These are phyloP conservation scores for Domatiomyces catenatus DNA, from an alignment of 2,329 filamentous ascomycete species.

Conservation along the genomic window DNA sequence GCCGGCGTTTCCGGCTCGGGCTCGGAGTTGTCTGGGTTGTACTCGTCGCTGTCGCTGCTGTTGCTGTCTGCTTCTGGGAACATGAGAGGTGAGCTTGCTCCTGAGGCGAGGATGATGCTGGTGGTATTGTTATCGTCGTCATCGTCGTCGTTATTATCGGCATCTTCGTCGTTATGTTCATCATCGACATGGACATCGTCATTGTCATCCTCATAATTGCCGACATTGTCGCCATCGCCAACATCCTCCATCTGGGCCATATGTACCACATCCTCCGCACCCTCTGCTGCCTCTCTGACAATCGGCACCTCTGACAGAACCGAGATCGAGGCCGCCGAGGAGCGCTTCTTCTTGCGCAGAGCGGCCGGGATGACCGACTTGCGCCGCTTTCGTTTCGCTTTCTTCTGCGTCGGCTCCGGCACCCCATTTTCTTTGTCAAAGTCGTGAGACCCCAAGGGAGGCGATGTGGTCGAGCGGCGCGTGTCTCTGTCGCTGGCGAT, in stretches of 20 bases:
- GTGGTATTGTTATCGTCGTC: neutral
- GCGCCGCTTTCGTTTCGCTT: conserved; percentile 27
- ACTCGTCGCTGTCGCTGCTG: neutral
- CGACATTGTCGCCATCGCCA: neutral
- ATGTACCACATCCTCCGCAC: no score
- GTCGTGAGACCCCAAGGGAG: conserved; percentile 32
- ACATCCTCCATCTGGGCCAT: no score
- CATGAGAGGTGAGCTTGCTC: neutral
- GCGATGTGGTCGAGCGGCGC: conserved; percentile 24
- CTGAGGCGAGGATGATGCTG: neutral
- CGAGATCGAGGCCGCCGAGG: neutral
- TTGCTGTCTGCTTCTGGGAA: neutral
- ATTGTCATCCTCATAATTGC: neutral
- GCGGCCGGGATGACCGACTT: conserved; percentile 19
- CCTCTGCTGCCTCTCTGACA: neutral
- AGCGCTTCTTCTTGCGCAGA: conserved; percentile 6
- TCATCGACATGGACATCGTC: neutral
- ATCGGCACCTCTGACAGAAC: neutral
- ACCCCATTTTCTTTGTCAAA: conserved; percentile 20
- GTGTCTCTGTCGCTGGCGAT: conserved; percentile 16
- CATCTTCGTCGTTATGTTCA: conserved; percentile 2
- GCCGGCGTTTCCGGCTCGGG: neutral
- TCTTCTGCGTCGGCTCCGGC: neutral
- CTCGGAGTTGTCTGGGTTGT: neutral
- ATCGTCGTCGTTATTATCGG: neutral